A percentile compares a stretch with the other conserved stretches of the same genome.
Evolutionary conservation across 2,329 filamentous ascomycete species (phyloP).

Genomic region (Lecanicillium sp.): DNA sequence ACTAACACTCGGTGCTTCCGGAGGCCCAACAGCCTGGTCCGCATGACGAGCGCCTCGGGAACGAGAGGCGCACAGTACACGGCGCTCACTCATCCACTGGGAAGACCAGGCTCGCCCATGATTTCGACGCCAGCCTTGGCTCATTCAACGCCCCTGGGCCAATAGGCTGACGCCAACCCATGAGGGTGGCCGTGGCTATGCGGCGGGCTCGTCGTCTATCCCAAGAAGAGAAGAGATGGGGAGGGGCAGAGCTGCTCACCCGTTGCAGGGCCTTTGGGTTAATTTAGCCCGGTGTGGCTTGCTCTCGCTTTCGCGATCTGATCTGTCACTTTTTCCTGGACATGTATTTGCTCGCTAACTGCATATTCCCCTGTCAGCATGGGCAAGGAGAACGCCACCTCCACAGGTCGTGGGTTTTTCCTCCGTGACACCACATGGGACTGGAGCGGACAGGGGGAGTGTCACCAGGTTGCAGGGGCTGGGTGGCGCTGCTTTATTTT

Average conservation of each 20-base stretch:
- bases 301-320: neutral
- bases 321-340: neutral
- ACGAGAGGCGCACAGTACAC: no score
- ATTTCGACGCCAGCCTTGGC: slow-evolving; percentile 1
- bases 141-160: neutral
- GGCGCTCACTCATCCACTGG: no score
- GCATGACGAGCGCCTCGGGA: no score
- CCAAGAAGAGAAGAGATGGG: no score
- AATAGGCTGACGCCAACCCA: neutral
- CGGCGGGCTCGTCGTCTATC: no score
- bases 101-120: no score
- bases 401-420: neutral
- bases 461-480: neutral
- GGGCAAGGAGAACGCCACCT: neutral
- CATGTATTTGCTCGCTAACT: neutral
- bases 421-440: slow-evolving; percentile 3
- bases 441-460: neutral
- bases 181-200: neutral
- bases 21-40: neutral
- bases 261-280: no score
- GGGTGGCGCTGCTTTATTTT: neutral
- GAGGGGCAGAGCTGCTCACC: no score
- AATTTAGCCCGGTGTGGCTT: neutral
- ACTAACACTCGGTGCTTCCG: neutral
- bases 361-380: neutral